These are phyloP conservation scores for Raffaelea deltoideospora DNA, from an alignment of 2,329 filamentous ascomycete species.

Conservation along the genomic window DNA sequence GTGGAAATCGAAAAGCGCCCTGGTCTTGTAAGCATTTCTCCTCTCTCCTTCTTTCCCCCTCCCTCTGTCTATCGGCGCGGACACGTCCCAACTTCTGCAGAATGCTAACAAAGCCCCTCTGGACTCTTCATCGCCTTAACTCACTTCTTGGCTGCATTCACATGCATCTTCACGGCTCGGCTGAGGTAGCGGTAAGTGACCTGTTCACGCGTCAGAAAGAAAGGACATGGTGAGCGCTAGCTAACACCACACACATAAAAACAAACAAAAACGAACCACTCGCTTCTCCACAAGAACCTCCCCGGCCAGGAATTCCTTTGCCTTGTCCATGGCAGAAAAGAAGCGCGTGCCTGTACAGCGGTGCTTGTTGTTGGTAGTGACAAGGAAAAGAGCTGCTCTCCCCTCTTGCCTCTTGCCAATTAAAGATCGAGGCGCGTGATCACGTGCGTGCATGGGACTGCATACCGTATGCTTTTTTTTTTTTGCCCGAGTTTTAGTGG, in stretches of 20 bases:
- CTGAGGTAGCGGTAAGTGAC: slow-evolving; percentile 79
- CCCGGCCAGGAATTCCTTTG: slow-evolving; percentile 58
- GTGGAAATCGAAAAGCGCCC: slow-evolving; percentile 81
- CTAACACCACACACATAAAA: slow-evolving; percentile 4
- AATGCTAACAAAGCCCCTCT: too few species aligned
- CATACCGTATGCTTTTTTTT: too few species aligned
- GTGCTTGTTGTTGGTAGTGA: too few species aligned
- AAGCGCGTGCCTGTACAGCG: too few species aligned
- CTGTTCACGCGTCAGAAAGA: slow-evolving; percentile 28
- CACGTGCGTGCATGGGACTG: slow-evolving; percentile 9
- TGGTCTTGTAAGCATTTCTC: too few species aligned
- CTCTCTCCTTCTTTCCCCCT: too few species aligned
- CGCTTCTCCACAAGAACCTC: slow-evolving; percentile 63
- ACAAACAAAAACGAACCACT: slow-evolving; percentile 34
- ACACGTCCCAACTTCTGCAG: too few species aligned
- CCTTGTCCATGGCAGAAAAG: slow-evolving; percentile 45
- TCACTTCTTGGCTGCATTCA: slow-evolving; percentile 80
- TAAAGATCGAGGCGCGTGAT: slow-evolving; percentile 4
- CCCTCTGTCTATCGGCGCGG: neutral
- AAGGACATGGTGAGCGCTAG: too few species aligned
- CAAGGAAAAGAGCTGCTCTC: too few species aligned
- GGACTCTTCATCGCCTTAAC: slow-evolving; percentile 14
- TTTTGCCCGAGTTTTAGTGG: too few species aligned
- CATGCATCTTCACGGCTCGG: slow-evolving; percentile 67
- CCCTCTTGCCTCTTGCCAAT: too few species aligned